Percentiles rank a stretch among this genome's conserved stretches.
phyloP scores from a whole-genome alignment of 176 grass and related monocot genomes.

The Raddia guianensis region DNA sequence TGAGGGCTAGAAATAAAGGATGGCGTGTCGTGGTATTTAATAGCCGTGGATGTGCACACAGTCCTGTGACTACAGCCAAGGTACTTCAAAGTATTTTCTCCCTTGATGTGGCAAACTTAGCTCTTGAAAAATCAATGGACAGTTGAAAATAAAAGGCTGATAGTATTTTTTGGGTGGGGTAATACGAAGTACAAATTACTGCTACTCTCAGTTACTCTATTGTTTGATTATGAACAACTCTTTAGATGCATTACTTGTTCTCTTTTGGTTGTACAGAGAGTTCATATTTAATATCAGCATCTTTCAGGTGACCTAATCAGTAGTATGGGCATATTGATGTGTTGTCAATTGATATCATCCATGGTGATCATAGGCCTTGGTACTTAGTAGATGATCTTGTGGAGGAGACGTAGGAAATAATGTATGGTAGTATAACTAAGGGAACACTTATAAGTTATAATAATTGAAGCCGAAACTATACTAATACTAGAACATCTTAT shows the following conservation, averaged over 20 bases:
- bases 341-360: not conserved
- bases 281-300: slow-evolving; percentile 15
- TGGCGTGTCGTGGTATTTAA: slow-evolving; percentile 91
- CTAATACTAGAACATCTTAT: not conserved
- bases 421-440: not conserved
- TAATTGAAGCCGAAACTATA: not conserved
- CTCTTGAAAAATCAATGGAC: not conserved
- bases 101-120: not conserved
- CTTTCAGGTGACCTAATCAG: not conserved
- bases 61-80: slow-evolving; percentile 91
- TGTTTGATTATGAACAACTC: not conserved
- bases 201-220: not conserved
- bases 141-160: slow-evolving; percentile 14
- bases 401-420: slow-evolving; percentile 19
- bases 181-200: not conserved
- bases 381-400: not conserved
- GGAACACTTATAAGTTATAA: slow-evolving; percentile 24
- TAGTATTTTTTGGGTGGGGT: not conserved
- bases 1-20: slow-evolving; percentile 88
- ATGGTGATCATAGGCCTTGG: slow-evolving; percentile 10
- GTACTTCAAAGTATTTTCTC: slow-evolving; percentile 46
- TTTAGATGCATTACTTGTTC: not conserved
- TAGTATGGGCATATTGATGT: not conserved
- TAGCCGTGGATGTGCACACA: slow-evolving; percentile 86
- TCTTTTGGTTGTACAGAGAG: not conserved